Evolutionary conservation across 345 rosid genomes (phyloP).

Genomic region (Draba incana): DNA sequence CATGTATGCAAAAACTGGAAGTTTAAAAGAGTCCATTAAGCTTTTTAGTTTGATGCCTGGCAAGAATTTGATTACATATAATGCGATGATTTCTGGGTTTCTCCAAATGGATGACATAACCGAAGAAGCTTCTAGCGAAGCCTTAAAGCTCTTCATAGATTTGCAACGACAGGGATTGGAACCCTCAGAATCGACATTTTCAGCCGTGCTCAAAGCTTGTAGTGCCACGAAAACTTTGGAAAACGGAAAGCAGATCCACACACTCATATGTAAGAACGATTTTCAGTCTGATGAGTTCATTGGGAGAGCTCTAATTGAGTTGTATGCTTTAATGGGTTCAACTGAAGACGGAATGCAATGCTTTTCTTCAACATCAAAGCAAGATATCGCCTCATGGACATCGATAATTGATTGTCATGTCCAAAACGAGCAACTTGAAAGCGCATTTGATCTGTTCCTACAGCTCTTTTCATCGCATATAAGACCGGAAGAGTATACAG

Average conservation of each 20-base stretch:
- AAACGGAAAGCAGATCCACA: conserved; percentile 57
- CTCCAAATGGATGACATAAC: conserved; percentile 38
- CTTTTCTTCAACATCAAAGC: conserved; percentile 47
- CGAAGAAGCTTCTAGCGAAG: conserved; percentile 41
- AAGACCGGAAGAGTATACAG: conserved; percentile 56
- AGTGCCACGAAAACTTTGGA: conserved; percentile 39
- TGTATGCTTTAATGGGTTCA: conserved; percentile 53
- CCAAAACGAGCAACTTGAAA: conserved; percentile 51
- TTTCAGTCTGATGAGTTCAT: conserved; percentile 60
- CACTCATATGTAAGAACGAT: conserved; percentile 48
- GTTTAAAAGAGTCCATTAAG: conserved; percentile 42
- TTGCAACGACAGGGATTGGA: conserved; percentile 48
- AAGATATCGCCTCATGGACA: conserved; percentile 57
- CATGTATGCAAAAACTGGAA: conserved; percentile 56
- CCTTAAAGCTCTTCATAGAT: conserved; percentile 48
- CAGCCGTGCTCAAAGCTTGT: conserved; percentile 57
- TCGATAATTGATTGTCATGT: conserved; percentile 53
- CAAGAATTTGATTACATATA: conserved; percentile 55
- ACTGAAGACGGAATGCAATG: conserved; percentile 51
- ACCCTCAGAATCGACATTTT: conserved; percentile 54
- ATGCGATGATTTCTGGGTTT: conserved; percentile 59
- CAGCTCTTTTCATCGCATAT: conserved; percentile 44
- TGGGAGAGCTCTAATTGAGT: conserved; percentile 52
- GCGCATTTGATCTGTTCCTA: conserved; percentile 50
- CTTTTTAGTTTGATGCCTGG: conserved; percentile 45